Conservation (phyloP, 1,284 basidiomycete genomes). For the Neotropicomus parvogracilis region DNA sequence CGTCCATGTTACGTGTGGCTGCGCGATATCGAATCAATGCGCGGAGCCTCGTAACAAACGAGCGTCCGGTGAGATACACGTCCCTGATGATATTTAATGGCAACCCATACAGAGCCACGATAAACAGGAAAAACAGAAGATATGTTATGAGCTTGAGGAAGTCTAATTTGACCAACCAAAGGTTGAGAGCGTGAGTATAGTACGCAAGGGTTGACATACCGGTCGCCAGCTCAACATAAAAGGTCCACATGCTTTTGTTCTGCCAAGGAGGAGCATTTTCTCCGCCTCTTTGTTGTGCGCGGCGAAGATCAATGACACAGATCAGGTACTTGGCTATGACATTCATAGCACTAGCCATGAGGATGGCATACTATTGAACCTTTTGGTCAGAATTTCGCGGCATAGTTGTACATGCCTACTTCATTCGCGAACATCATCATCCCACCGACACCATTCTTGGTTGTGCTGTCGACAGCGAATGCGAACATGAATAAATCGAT, state of each 20-base stretch:
- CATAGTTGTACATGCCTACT: slow-evolving; percentile 41
- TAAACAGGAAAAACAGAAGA: slow-evolving; percentile 88
- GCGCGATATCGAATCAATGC: slow-evolving; percentile 90
- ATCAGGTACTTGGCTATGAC: slow-evolving; percentile 84
- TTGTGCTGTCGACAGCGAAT: slow-evolving; percentile 74
- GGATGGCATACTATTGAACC: slow-evolving; percentile 74
- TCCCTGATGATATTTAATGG: slow-evolving; percentile 96
- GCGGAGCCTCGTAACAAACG: slow-evolving; percentile 82
- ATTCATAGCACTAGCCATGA: slow-evolving; percentile 79
- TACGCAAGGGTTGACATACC: slow-evolving; percentile 49
- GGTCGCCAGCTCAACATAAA: slow-evolving; percentile 92
- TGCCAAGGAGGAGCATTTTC: slow-evolving; percentile 94
- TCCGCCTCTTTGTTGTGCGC: slow-evolving; percentile 72
- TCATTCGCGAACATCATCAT: slow-evolving; percentile 96
- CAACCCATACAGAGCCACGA: slow-evolving; percentile 92
- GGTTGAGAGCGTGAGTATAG: slow-evolving; percentile 2
- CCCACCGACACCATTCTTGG: slow-evolving; percentile 78
- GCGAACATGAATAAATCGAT: slow-evolving; percentile 73
- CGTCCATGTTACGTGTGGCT: slow-evolving; percentile 96
- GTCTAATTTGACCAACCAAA: slow-evolving; percentile 48
- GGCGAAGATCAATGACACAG: slow-evolving; percentile 76
- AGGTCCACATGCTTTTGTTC: slow-evolving; percentile 94
- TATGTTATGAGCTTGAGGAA: slow-evolving; percentile 93
- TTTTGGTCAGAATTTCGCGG: slow-evolving; percentile 10
- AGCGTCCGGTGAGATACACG: slow-evolving; percentile 91